These are phyloP conservation scores for Rhodotorula sp. DNA, from an alignment of 1,284 basidiomycete genomes.

Conservation along the genomic window DNA sequence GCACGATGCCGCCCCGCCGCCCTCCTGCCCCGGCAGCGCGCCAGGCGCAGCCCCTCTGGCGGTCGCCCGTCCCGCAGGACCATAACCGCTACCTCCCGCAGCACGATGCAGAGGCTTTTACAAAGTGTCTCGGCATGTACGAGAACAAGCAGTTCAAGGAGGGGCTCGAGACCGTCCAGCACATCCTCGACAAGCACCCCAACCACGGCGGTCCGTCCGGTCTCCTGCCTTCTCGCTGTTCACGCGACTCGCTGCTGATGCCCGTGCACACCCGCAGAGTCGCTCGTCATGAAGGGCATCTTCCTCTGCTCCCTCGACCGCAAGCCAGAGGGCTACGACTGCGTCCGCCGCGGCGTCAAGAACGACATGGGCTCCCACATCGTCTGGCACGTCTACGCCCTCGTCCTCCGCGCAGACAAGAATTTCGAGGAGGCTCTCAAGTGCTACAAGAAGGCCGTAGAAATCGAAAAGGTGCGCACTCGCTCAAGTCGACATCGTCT, in stretches of 20 bases:
- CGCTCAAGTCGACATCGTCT: background rate
- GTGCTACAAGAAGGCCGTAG: slow-evolving; percentile 72
- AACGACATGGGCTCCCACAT: slow-evolving; percentile 92
- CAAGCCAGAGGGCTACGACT: slow-evolving; percentile 77
- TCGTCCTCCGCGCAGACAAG: slow-evolving; percentile 86
- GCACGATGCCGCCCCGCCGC: slow-evolving; percentile 24
- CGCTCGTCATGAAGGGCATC: slow-evolving; percentile 90
- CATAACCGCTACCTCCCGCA: slow-evolving; percentile 61
- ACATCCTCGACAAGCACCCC: slow-evolving; percentile 92
- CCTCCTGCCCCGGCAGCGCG: background rate
- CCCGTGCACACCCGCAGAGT: slow-evolving; percentile 61
- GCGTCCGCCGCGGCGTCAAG: slow-evolving; percentile 84
- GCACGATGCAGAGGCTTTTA: slow-evolving; percentile 85
- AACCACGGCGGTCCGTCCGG: slow-evolving; percentile 84
- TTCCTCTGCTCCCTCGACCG: slow-evolving; percentile 79
- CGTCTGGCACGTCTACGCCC: slow-evolving; percentile 96
- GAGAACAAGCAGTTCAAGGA: slow-evolving; percentile 88
- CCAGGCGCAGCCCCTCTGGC: background rate
- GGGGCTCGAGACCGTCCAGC: slow-evolving; percentile 87
- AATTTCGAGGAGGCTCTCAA: slow-evolving; percentile 85
- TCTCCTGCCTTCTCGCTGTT: no score
- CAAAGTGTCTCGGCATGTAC: slow-evolving; percentile 76
- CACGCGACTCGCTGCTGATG: no score
- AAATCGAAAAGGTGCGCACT: slow-evolving; percentile 76
- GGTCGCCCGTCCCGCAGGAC: background rate